These are phyloP conservation scores for Jimgerdemannia lactiflua DNA, from an alignment of 192 early-diverging fungal species.

Conservation along the genomic window DNA sequence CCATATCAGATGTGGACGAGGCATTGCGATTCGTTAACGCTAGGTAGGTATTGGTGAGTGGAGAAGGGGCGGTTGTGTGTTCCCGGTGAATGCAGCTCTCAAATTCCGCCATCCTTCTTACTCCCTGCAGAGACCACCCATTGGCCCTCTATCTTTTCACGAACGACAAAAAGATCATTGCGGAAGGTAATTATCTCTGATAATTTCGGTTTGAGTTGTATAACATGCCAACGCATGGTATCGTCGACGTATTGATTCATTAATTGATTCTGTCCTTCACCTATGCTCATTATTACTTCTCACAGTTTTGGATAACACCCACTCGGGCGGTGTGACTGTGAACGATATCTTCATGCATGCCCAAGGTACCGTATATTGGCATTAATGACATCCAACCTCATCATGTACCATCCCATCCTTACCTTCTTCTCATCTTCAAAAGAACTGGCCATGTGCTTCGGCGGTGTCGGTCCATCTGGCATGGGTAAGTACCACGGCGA, in stretches of 20 bases:
- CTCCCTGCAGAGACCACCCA: slow-evolving; percentile 54
- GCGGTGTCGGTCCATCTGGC: slow-evolving; percentile 84
- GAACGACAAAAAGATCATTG: slow-evolving; percentile 37
- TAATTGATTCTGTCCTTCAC: too few relatives aligned
- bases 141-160: slow-evolving; percentile 80
- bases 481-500: slow-evolving; percentile 84
- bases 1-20: slow-evolving; percentile 58
- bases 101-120: too few relatives aligned
- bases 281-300: too few relatives aligned
- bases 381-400: too few relatives aligned
- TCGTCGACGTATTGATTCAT: too few relatives aligned
- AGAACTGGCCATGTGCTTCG: slow-evolving; percentile 44
- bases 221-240: too few relatives aligned
- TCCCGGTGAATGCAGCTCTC: too few relatives aligned
- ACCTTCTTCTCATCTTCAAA: too few relatives aligned
- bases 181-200: slow-evolving; percentile 38
- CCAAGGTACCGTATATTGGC: slow-evolving; percentile 33
- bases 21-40: slow-evolving; percentile 60
- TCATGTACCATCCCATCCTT: too few relatives aligned
- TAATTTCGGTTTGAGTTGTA: too few relatives aligned
- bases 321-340: slow-evolving; percentile 71
- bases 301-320: slow-evolving; percentile 59
- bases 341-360: slow-evolving; percentile 82
- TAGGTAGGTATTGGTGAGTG: slow-evolving; percentile 10
- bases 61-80: too few relatives aligned